Percentiles rank a stretch among this genome's conserved stretches.
Evolutionary conservation across 805 yeast genomes (phyloP).

Genomic region (Yarrowia divulgata): DNA sequence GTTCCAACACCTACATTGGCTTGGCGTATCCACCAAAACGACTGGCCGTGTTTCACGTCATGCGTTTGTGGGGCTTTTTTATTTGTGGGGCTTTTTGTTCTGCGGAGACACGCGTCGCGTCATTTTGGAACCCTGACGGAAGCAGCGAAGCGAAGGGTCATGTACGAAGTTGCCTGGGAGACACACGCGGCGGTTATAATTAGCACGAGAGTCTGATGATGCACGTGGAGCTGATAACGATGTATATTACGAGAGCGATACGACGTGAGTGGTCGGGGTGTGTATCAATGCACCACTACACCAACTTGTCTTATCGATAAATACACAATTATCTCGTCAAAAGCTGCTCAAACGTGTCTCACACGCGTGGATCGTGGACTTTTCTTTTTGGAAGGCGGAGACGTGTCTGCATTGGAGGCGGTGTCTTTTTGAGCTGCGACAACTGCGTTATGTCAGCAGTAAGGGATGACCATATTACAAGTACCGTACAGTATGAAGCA

Average conservation of each 20-base stretch:
- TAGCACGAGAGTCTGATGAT: neutral
- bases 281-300: too few relatives aligned
- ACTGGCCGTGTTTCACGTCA: slow-evolving; percentile 17
- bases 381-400: neutral
- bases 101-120: slow-evolving; percentile 35
- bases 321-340: too few relatives aligned
- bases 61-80: slow-evolving; percentile 32
- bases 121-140: slow-evolving; percentile 1
- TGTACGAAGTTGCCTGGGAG: neutral
- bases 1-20: neutral
- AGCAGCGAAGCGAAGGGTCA: slow-evolving; percentile 2
- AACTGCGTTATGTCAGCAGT: too few relatives aligned
- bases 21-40: neutral
- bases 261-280: too few relatives aligned
- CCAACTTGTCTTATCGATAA: too few relatives aligned
- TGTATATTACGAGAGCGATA: too few relatives aligned
- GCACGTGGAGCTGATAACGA: neutral
- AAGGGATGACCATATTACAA: too few relatives aligned
- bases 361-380: too few relatives aligned
- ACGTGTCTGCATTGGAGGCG: neutral
- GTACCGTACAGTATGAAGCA: too few relatives aligned
- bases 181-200: neutral
- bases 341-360: too few relatives aligned
- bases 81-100: neutral
- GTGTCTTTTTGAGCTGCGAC: neutral